Conservation (phyloP, 768 basidiomycete species). For the Galerina marginata region DNA sequence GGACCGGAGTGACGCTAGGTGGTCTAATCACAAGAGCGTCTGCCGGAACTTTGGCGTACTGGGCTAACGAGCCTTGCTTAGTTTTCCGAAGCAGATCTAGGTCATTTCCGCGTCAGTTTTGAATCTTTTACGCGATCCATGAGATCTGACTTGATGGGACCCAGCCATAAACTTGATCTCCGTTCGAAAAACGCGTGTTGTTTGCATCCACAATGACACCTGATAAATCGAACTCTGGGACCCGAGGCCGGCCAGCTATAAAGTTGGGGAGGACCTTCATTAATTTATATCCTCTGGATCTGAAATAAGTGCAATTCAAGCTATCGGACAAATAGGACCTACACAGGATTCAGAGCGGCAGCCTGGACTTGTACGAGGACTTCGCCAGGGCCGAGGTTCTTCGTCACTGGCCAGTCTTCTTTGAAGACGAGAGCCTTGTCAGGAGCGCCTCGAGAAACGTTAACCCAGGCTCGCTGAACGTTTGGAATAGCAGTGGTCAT, state of each 20-base stretch:
- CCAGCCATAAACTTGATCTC: slow-evolving; percentile 70
- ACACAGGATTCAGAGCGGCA: slow-evolving; percentile 74
- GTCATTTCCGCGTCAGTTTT: not conserved
- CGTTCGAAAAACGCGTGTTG: slow-evolving; percentile 54
- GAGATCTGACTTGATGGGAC: slow-evolving; percentile 36
- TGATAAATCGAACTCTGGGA: slow-evolving; percentile 66
- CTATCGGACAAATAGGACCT: slow-evolving; percentile 20
- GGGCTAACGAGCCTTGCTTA: slow-evolving; percentile 57
- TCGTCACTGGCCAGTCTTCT: slow-evolving; percentile 44
- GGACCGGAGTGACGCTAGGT: slow-evolving; percentile 48
- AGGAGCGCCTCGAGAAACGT: slow-evolving; percentile 38
- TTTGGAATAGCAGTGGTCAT: slow-evolving; percentile 30
- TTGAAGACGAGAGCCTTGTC: slow-evolving; percentile 36
- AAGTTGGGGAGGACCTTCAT: slow-evolving; percentile 55
- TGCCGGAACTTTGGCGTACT: slow-evolving; percentile 56
- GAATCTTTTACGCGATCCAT: not conserved
- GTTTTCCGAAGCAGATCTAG: slow-evolving; percentile 38
- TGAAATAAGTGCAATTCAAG: not conserved
- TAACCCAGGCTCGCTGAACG: slow-evolving; percentile 46
- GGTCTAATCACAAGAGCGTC: slow-evolving; percentile 50
- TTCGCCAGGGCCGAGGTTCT: slow-evolving; percentile 35
- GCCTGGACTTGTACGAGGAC: slow-evolving; percentile 44
- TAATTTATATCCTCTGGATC: slow-evolving; percentile 62
- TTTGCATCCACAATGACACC: slow-evolving; percentile 66
- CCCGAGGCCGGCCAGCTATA: slow-evolving; percentile 51